Percentiles rank a stretch among this genome's conserved stretches.
Conservation (phyloP, 768 basidiomycete genomes). For the Auricularia sp. region DNA sequence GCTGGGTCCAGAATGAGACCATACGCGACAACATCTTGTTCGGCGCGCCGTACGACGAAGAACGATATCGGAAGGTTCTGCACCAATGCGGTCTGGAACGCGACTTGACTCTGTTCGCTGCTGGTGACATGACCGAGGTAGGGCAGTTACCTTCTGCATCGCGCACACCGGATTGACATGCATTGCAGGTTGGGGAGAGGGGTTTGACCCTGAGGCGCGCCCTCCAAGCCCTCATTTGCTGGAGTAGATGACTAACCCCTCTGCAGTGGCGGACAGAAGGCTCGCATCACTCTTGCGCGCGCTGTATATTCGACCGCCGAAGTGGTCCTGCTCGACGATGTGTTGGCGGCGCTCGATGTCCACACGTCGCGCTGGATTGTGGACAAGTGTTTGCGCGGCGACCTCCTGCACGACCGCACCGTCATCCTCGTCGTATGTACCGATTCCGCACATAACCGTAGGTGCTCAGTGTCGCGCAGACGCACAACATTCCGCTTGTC, state of each 20-base stretch:
- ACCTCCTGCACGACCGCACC: constrained; percentile 32
- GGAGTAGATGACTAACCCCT: not conserved
- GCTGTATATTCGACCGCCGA: constrained; percentile 52
- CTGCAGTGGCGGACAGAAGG: constrained; percentile 46
- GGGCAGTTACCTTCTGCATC: too few relatives aligned
- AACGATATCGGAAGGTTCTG: constrained; percentile 20
- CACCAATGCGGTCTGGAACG: constrained; percentile 17
- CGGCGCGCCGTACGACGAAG: constrained; percentile 22
- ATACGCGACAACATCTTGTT: constrained; percentile 27
- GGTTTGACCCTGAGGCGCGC: constrained; percentile 18
- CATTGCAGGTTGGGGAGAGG: constrained; percentile 29
- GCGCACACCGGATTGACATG: constrained; percentile 6
- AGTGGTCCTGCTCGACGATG: constrained; percentile 61
- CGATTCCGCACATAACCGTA: not conserved
- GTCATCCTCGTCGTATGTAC: constrained; percentile 30
- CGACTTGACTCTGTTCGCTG: constrained; percentile 24
- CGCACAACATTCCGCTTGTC: constrained; percentile 14
- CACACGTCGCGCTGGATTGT: constrained; percentile 44
- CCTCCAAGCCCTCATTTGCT: not conserved
- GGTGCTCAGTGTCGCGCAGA: constrained; percentile 3
- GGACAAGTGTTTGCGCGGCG: constrained; percentile 35
- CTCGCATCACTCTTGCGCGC: constrained; percentile 44
- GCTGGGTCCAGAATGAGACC: constrained; percentile 26
- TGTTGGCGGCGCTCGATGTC: constrained; percentile 51
- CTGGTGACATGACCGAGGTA: constrained; percentile 24